These are phyloP conservation scores for Inga oerstediana DNA, from an alignment of 306 rosid genomes.

Conservation along the genomic window DNA sequence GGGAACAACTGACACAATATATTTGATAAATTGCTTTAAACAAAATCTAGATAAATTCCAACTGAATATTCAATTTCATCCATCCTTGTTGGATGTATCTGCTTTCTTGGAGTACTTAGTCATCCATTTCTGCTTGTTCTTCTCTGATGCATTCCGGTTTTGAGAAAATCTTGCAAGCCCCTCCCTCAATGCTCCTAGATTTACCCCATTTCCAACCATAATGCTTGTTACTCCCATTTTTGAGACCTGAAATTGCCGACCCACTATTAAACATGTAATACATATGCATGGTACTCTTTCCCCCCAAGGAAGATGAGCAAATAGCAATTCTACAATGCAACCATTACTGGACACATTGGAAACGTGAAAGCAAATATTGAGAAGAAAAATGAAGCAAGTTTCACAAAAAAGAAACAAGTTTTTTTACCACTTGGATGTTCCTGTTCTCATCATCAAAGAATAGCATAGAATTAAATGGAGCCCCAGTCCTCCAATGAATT, in stretches of 20 bases:
- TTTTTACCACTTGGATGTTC: conserved; percentile 72
- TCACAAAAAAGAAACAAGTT: neutral
- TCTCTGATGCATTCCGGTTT: conserved; percentile 57
- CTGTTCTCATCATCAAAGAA: conserved; percentile 86
- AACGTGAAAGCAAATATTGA: neutral
- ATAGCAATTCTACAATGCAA: neutral
- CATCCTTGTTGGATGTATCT: conserved; percentile 40
- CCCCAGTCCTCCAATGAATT: conserved; percentile 68
- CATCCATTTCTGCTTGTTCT: conserved; percentile 83
- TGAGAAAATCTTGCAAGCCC: conserved; percentile 66
- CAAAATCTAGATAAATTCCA: conserved; percentile 22
- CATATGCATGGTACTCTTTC: neutral
- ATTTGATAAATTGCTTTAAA: neutral
- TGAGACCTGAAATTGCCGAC: conserved; percentile 58
- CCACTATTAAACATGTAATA: neutral
- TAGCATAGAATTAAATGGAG: conserved; percentile 73
- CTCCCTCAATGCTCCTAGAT: conserved; percentile 68
- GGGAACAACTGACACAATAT: no score
- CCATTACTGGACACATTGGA: neutral
- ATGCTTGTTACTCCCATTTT: conserved; percentile 92
- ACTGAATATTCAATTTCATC: conserved; percentile 34
- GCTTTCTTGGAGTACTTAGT: conserved; percentile 44
- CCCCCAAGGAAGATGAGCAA: neutral
- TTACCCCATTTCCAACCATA: conserved; percentile 75
- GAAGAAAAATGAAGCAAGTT: neutral